Evolutionary conservation across 2,329 filamentous ascomycete genomes (phyloP).

Genomic region (Aspergillus ochraceoroseus): DNA sequence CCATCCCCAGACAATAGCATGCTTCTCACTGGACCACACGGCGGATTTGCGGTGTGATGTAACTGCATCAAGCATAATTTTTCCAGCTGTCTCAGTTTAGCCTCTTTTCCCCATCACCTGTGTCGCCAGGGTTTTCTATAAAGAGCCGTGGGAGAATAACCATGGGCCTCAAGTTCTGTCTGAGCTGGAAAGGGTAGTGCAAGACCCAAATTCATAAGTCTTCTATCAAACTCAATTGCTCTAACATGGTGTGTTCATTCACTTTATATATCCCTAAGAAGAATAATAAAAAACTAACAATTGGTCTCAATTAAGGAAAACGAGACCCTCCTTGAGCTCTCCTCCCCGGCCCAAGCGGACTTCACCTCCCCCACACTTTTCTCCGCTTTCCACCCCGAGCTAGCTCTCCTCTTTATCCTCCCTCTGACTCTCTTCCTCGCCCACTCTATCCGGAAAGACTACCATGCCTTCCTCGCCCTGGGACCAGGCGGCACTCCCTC

Average conservation of each 20-base stretch:
- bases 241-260: conserved; percentile 3
- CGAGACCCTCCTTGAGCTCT: conserved; percentile 1
- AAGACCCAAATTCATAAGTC: too few species aligned
- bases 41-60: conserved; percentile 16
- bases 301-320: background rate
- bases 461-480: conserved; percentile 67
- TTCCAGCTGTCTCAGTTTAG: conserved; percentile 1
- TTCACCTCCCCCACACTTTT: conserved; percentile 1
- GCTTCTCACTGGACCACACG: conserved; percentile 3
- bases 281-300: too few species aligned
- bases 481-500: conserved; percentile 76
- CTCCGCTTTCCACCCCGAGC: conserved; percentile 6
- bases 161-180: too few species aligned
- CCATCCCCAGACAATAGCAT: conserved; percentile 1
- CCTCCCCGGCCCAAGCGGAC: conserved; percentile 1
- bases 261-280: background rate
- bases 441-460: conserved; percentile 57
- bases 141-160: conserved; percentile 3
- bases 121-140: conserved; percentile 6
- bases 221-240: background rate
- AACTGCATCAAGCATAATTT: conserved; percentile 5
- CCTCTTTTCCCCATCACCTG: background rate
- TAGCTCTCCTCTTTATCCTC: conserved; percentile 29
- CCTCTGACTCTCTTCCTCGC: conserved; percentile 50
- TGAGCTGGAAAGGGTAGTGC: too few species aligned